A percentile compares a stretch with the other conserved stretches of the same genome.
phyloP scores from a whole-genome alignment of 495 filamentous ascomycete species.

The Astrocystis sublimbata region DNA sequence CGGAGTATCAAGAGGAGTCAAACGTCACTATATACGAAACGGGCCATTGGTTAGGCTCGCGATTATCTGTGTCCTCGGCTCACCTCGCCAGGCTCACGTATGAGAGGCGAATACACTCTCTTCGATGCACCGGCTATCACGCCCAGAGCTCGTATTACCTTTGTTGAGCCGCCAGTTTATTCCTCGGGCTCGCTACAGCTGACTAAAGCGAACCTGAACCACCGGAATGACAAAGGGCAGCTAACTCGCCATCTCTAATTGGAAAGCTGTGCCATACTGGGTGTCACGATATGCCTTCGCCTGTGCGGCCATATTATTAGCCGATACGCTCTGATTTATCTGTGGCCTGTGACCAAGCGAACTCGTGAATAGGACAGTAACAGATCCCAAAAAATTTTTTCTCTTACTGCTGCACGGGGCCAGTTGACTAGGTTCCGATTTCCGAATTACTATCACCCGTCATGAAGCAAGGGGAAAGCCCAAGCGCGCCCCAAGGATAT shows the following conservation, averaged over 20 bases:
- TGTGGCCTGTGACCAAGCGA: conserved; percentile 34
- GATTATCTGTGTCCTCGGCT: conserved; percentile 50
- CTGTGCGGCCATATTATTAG: conserved; percentile 40
- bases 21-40: conserved; percentile 42
- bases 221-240: conserved; percentile 40
- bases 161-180: conserved; percentile 46
- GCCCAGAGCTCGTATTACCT: conserved; percentile 41
- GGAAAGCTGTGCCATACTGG: conserved; percentile 43
- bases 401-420: neutral
- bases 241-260: conserved; percentile 41
- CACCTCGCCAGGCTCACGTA: conserved; percentile 43
- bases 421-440: too few relatives aligned
- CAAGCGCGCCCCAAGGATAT: conserved; percentile 10
- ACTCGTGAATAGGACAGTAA: conserved; percentile 21
- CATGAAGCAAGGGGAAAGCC: conserved; percentile 1
- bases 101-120: conserved; percentile 40
- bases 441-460: conserved; percentile 6
- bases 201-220: conserved; percentile 40
- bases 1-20: too few relatives aligned
- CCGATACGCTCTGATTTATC: conserved; percentile 32
- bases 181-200: conserved; percentile 45
- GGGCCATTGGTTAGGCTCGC: conserved; percentile 31
- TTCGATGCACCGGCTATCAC: conserved; percentile 29
- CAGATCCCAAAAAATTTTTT: neutral
- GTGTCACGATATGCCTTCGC: conserved; percentile 49